Conservation (phyloP, 139 green algal genomes). For the Micractinium conductrix region DNA sequence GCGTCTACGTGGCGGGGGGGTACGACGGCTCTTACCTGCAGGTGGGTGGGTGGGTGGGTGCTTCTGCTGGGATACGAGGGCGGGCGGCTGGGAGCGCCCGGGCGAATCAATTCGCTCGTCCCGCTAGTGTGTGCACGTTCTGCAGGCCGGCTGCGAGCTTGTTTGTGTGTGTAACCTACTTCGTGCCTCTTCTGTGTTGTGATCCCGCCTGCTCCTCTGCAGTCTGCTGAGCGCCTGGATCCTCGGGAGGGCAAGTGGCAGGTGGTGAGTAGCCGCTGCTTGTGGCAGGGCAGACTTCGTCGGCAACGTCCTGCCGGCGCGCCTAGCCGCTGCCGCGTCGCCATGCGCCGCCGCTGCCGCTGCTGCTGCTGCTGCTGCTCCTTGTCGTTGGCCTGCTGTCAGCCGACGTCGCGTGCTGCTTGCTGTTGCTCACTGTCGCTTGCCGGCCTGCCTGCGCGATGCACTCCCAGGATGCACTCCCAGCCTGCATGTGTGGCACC, state of each 20-base stretch:
- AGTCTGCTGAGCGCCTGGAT: slow-evolving; percentile 46
- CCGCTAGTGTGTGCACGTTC: neutral
- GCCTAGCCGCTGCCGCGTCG: too few relatives aligned
- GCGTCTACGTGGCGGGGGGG: slow-evolving; percentile 52
- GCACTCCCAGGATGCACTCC: too few relatives aligned
- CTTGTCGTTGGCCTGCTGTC: neutral
- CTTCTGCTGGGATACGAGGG: too few relatives aligned
- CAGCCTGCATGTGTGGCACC: too few relatives aligned
- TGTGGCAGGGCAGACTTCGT: neutral
- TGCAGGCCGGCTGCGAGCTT: neutral
- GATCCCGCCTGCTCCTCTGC: neutral
- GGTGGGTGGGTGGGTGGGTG: neutral
- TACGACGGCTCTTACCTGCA: slow-evolving; percentile 34
- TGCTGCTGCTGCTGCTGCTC: neutral
- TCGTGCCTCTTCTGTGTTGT: neutral
- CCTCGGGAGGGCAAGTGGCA: slow-evolving; percentile 53
- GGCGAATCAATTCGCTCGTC: too few relatives aligned
- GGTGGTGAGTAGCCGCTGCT: slow-evolving; percentile 24
- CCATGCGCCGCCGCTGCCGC: neutral
- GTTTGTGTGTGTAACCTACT: neutral
- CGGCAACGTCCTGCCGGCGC: neutral
- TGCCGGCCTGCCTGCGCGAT: too few relatives aligned
- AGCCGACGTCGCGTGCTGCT: too few relatives aligned
- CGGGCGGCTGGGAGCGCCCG: too few relatives aligned
- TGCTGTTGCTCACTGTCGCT: too few relatives aligned